phyloP scores from a whole-genome alignment of 345 rosid species.

The Brassica nigra region DNA sequence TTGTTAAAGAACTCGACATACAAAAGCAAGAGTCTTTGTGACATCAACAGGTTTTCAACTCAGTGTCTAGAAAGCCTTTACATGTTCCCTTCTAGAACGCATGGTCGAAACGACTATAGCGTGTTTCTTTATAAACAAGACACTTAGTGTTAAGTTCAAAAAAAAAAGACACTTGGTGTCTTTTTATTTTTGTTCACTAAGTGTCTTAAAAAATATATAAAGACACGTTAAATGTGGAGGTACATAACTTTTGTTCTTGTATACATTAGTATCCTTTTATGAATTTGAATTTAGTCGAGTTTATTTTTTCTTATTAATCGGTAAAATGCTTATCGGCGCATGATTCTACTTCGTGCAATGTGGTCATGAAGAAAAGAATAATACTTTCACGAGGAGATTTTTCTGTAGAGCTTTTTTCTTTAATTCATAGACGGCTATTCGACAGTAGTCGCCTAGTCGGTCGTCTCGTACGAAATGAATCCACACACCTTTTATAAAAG shows the following conservation, averaged over 20 bases:
- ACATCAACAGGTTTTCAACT: too few relatives aligned
- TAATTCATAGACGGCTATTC: background rate
- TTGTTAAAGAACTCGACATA: too few relatives aligned
- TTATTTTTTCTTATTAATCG: background rate
- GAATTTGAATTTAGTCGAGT: background rate
- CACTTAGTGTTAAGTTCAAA: too few relatives aligned
- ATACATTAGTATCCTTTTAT: background rate
- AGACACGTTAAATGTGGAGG: background rate
- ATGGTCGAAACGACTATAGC: background rate
- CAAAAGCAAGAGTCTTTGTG: too few relatives aligned
- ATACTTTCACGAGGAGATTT: background rate
- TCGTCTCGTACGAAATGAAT: background rate
- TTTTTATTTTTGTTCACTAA: too few relatives aligned
- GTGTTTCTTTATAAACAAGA: background rate
- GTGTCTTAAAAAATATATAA: too few relatives aligned
- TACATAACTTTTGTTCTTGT: background rate
- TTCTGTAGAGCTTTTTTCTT: background rate
- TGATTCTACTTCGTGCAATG: background rate
- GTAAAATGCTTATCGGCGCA: background rate
- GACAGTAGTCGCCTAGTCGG: background rate
- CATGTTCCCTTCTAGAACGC: background rate
- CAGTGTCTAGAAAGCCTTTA: background rate
- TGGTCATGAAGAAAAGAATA: background rate
- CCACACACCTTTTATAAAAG: background rate
- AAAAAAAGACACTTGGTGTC: background rate